A percentile compares a stretch with the other conserved stretches of the same genome.
phyloP scores from a whole-genome alignment of 345 rosid species.

The Litchi chinensis region DNA sequence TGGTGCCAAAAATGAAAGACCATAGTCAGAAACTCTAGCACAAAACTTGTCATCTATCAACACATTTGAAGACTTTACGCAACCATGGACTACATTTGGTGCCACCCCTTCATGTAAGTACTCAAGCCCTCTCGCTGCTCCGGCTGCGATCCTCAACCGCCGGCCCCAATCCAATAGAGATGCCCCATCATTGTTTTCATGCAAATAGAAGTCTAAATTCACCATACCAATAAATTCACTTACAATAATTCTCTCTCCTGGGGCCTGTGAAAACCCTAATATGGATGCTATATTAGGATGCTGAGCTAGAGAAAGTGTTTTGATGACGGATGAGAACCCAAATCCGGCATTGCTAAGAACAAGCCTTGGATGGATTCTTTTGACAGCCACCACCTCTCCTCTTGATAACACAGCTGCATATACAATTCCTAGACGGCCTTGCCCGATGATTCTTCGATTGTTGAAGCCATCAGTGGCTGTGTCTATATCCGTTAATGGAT shows the following conservation, averaged over 20 bases:
- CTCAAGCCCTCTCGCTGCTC: conserved; percentile 71
- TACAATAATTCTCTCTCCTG: conserved; percentile 73
- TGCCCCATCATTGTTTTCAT: conserved; percentile 47
- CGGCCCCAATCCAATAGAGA: conserved; percentile 61
- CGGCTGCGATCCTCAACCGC: conserved; percentile 67
- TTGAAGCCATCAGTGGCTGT: conserved; percentile 75
- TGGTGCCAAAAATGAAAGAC: conserved; percentile 59
- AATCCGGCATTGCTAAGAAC: conserved; percentile 71
- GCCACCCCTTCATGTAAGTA: conserved; percentile 57
- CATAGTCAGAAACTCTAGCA: conserved; percentile 69
- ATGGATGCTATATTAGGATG: conserved; percentile 72
- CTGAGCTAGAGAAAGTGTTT: conserved; percentile 59
- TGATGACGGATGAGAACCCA: conserved; percentile 60
- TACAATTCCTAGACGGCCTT: conserved; percentile 68
- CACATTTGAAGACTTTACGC: conserved; percentile 66
- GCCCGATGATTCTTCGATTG: conserved; percentile 56
- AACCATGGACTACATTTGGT: conserved; percentile 66
- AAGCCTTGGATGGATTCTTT: conserved; percentile 72
- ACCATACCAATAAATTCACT: conserved; percentile 54
- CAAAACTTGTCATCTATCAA: conserved; percentile 48
- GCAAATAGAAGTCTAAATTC: conserved; percentile 57
- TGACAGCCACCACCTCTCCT: conserved; percentile 58
- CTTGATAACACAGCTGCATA: conserved; percentile 52
- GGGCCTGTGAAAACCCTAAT: conserved; percentile 77
- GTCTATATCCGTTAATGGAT: conserved; percentile 61